phyloP scores from a whole-genome alignment of 2,329 filamentous ascomycete species.

The Pseudocercospora macadamiae region DNA sequence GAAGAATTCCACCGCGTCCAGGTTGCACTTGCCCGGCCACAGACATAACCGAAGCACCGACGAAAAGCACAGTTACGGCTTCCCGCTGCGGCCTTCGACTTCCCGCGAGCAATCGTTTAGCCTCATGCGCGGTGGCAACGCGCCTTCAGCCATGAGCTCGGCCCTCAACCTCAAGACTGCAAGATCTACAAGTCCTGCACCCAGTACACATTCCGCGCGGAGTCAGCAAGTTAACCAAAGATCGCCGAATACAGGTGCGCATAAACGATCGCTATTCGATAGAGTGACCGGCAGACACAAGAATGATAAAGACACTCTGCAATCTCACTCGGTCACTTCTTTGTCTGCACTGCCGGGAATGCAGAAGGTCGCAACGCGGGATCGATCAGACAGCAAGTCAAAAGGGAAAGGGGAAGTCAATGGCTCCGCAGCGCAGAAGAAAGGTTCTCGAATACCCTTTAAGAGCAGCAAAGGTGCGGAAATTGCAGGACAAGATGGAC shows the following conservation, averaged over 20 bases:
- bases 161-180: constrained; percentile 54
- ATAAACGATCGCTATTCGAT: constrained; percentile 58
- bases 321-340: constrained; percentile 45
- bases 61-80: constrained; percentile 53
- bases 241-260: constrained; percentile 56
- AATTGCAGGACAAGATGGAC: constrained; percentile 43
- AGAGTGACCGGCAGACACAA: constrained; percentile 57
- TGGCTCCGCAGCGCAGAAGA: constrained; percentile 31
- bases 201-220: constrained; percentile 68
- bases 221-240: constrained; percentile 55
- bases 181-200: constrained; percentile 79
- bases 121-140: constrained; percentile 57
- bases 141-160: constrained; percentile 50
- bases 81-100: constrained; percentile 68
- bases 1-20: constrained; percentile 51
- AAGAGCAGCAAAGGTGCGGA: constrained; percentile 50
- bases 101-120: constrained; percentile 74
- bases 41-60: constrained; percentile 70
- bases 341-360: constrained; percentile 36
- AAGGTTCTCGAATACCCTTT: constrained; percentile 56
- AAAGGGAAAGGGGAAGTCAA: constrained; percentile 28
- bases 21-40: constrained; percentile 68
- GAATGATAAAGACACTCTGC: constrained; percentile 46
- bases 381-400: constrained; percentile 31
- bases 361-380: constrained; percentile 32